Base-by-base conservation (phyloP, 352 stramenopile species). In the Phytophthora sp. region DNA sequence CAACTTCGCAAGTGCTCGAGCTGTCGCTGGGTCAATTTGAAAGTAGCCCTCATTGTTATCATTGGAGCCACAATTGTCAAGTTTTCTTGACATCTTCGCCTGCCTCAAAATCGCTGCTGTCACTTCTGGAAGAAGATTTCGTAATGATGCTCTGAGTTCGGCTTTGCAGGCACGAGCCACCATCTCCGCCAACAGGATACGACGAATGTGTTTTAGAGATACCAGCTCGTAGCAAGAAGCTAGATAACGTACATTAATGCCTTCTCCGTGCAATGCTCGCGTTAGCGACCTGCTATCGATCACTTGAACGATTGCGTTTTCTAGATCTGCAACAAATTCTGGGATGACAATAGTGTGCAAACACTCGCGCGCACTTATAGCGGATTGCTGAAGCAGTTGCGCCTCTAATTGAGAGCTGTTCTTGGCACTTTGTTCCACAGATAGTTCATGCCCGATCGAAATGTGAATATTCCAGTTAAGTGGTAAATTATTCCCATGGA, bases 181-280 rank as follows among this genome's bases (percentile, higher is more conserved):
- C 76, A 91, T 90, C 36, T 91, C 82, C 0, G 63, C 66, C 6
- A 90, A 49, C 23, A 93, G 74, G 2, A 79, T 42, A 16, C 71
- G 71, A 23, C 73, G 79, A 24, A 76, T 57, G 52, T 91, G 75
- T n/a, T 79, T 75, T 3, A 71, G 23, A 6, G 59, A 83, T 9
- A 77, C 69, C 8, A 80, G 29, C 9, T 86, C 74, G 52, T 76
- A 93, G 55, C 84, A 88, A 11, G 69, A 71, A 2, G 82, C 80
- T 7, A 93, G 56, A 18, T 86, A 86, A 2, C 77, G 66, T 8
- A 78, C 57, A 46, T 91, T 91, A 27, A 93, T 81, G 0, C 84
- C 84, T 20, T 75, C 71, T 20, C 39, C 51, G 49, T 93, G 82
- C 4, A 90, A 36, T 7, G 74, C 69, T 5, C 51, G 35, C 7